phyloP scores from a whole-genome alignment of 345 rosid species.

The Ceriops tagal region DNA sequence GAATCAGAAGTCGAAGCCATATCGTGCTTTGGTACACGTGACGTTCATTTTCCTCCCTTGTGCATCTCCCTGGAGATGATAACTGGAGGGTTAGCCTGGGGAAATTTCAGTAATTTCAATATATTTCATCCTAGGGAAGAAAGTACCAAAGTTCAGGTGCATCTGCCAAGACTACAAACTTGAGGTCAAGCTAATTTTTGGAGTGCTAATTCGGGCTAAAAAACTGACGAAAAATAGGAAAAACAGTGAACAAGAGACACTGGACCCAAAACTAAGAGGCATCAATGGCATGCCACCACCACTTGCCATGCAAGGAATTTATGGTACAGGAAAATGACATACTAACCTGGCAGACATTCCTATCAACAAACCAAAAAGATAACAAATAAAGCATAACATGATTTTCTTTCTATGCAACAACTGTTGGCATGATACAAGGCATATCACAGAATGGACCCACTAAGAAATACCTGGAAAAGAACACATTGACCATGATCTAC shows the following conservation, averaged over 20 bases:
- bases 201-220: not conserved
- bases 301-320: constrained; percentile 28
- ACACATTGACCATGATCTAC: constrained; percentile 38
- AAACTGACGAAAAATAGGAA: not conserved
- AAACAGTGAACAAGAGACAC: constrained; percentile 13
- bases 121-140: too few species aligned
- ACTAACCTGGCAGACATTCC: constrained; percentile 28
- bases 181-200: too few species aligned
- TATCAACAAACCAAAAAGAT: constrained; percentile 21
- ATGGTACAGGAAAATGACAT: constrained; percentile 26
- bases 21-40: too few species aligned
- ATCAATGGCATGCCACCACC: constrained; percentile 35
- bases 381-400: constrained; percentile 29
- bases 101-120: too few species aligned
- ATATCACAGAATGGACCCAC: constrained; percentile 40
- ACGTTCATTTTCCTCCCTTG: too few species aligned
- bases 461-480: constrained; percentile 29
- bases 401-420: constrained; percentile 52
- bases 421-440: constrained; percentile 48
- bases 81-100: too few species aligned
- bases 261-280: constrained; percentile 26
- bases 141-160: too few species aligned
- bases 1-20: too few species aligned
- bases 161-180: too few species aligned
- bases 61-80: too few species aligned